phyloP scores from a whole-genome alignment of 108 stramenopile species.

The Schizochytrium sp. region DNA sequence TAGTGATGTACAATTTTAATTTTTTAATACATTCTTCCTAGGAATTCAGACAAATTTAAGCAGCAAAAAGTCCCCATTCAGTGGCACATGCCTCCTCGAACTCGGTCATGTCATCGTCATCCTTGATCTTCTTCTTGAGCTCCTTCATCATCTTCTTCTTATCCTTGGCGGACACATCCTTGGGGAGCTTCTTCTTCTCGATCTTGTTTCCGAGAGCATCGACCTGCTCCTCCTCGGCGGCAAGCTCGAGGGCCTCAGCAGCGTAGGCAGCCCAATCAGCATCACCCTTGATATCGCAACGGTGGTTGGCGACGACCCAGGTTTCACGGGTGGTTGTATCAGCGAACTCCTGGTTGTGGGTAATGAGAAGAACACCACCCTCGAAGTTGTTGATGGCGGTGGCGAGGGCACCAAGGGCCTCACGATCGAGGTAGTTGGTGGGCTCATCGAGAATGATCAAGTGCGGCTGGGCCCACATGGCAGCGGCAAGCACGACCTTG shows the following conservation, averaged over 20 bases:
- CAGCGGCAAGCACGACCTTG: slow-evolving; percentile 98
- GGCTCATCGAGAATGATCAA: slow-evolving; percentile 98
- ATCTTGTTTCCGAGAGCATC: slow-evolving; percentile 98
- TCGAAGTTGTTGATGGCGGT: slow-evolving; percentile 95
- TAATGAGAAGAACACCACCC: slow-evolving; percentile 98
- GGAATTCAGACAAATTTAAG: neutral
- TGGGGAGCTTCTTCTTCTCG: slow-evolving; percentile 91
- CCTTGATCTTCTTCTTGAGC: slow-evolving; percentile 90
- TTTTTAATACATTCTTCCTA: too few relatives aligned
- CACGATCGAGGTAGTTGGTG: slow-evolving; percentile 99
- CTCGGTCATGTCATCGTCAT: slow-evolving; percentile 85
- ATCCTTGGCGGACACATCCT: slow-evolving; percentile 91
- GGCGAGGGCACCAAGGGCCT: slow-evolving; percentile 96
- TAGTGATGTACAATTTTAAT: too few relatives aligned
- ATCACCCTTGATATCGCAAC: slow-evolving; percentile 97
- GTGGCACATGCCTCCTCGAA: slow-evolving; percentile 95
- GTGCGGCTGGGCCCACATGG: slow-evolving; percentile 99
- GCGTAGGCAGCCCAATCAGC: slow-evolving; percentile 91
- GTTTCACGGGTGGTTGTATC: slow-evolving; percentile 95
- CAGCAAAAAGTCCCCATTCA: slow-evolving; percentile 92
- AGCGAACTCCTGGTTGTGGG: slow-evolving; percentile 99
- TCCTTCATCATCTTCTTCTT: slow-evolving; percentile 94
- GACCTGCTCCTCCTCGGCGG: slow-evolving; percentile 87
- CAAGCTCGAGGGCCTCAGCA: slow-evolving; percentile 90
- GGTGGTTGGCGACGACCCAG: slow-evolving; percentile 98